Conservation (phyloP, 352 stramenopile genomes). For the Blastocystis sp. region DNA sequence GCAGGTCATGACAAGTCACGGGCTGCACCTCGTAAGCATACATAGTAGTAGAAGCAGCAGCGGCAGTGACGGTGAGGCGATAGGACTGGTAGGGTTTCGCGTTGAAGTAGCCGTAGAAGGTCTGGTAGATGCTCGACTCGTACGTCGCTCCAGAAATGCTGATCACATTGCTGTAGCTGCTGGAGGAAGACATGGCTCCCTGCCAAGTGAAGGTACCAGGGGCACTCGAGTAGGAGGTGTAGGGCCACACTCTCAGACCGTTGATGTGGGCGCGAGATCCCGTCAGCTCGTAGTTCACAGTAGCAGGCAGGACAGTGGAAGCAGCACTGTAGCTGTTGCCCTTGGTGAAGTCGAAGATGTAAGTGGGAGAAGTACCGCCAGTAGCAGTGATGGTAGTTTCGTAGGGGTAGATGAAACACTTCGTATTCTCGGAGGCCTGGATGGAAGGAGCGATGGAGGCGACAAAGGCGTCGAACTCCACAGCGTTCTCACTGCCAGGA, state of each 20-base stretch:
- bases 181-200: constrained; percentile 7
- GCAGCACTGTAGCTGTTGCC: neutral
- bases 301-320: neutral
- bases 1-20: constrained; percentile 11
- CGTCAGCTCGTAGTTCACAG: neutral
- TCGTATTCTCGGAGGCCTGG: neutral
- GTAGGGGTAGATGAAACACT: constrained; percentile 5
- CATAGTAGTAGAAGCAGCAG: neutral
- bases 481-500: neutral
- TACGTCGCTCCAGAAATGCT: neutral
- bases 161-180: neutral
- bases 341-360: constrained; percentile 34
- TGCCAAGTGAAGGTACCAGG: neutral
- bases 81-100: constrained; percentile 16
- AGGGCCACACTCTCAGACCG: constrained; percentile 16
- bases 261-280: neutral
- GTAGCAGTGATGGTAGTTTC: neutral
- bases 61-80: neutral
- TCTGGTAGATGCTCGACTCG: neutral
- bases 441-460: neutral
- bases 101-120: constrained; percentile 25
- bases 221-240: neutral
- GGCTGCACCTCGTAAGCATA: constrained; percentile 39
- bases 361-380: neutral
- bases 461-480: constrained; percentile 3